Base-by-base conservation (phyloP, 2,329 filamentous ascomycete genomes). In the Calycina marina region DNA sequence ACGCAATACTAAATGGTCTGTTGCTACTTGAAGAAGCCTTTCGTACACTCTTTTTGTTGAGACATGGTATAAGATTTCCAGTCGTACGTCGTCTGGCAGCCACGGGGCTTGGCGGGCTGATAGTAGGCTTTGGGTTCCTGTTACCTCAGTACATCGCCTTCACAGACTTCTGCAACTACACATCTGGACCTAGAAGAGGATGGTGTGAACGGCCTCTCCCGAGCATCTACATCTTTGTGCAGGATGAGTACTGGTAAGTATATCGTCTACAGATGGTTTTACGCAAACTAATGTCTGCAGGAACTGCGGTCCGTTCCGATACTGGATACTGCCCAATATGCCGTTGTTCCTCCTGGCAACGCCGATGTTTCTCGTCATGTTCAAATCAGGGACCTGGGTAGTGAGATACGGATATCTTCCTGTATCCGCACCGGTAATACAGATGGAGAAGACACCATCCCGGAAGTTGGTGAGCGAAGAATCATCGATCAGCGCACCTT, bases 151-250 rank as follows among this genome's bases (percentile, higher is more conserved):
- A 65, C 29, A 45, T 79, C 20, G 86, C 86, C 2, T 94, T 83
- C 55, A 52, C 55, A 31, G 66, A 71, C 25, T 94, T 77, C 53
- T 93, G 84, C 47, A 36, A 39, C 15, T 42, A 50, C 12, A 47
- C 50, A 26, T 45, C 45, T 5, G 48, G 49, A 12, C 36, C 16
- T 5, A 18, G 47, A 24, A 61, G 81, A 35, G 69, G 73, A 4
- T 98, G 90, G 90, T 98, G 90, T 53, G 51, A 56, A 13, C 64
- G 61, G 12, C 53, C 58, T n/a, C 41, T 86, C 9, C 90, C 90
- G 4, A 93, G 84, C 52, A 86, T 98, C 38, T 96, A 93, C 56
- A 67, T 73, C 0, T 96, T 80, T 62, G 88, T 96, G 2, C 90
- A 98, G 52, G 65, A 66, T 28, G 64, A 81, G 47, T 96, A 98